Evolutionary conservation across 2,329 filamentous ascomycete species (phyloP).

Genomic region (Tolypocladium endophyticum): DNA sequence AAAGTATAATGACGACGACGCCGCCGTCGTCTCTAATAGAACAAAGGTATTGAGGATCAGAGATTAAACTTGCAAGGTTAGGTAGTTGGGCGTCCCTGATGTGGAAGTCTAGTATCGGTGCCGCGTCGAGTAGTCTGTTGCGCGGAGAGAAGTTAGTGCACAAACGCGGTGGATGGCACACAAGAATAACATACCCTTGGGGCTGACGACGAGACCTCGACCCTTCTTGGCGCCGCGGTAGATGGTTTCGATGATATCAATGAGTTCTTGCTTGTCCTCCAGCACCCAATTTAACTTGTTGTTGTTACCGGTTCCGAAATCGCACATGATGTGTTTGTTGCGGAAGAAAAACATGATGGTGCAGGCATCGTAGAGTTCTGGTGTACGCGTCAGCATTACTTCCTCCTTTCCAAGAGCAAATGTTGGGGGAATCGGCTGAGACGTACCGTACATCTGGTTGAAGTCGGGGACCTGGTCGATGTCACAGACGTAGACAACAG

Average conservation of each 20-base stretch:
- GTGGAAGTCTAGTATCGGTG: conserved; percentile 20
- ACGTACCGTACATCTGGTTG: conserved; percentile 78
- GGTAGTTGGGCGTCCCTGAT: no score
- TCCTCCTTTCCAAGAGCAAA: background rate
- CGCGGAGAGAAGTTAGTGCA: background rate
- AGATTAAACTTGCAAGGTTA: background rate
- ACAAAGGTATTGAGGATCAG: background rate
- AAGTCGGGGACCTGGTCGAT: conserved; percentile 86
- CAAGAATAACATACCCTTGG: conserved; percentile 49
- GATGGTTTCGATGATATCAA: conserved; percentile 97
- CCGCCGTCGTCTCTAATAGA: background rate
- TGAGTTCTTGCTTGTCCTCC: conserved; percentile 96
- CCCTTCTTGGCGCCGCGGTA: conserved; percentile 99
- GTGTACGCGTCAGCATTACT: background rate
- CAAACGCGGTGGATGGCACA: background rate
- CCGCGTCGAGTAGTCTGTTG: conserved; percentile 24
- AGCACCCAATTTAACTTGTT: conserved; percentile 94
- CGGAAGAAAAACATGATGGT: conserved; percentile 96
- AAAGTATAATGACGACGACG: background rate
- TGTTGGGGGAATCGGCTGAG: background rate
- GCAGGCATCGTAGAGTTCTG: conserved; percentile 73
- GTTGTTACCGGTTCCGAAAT: conserved; percentile 97
- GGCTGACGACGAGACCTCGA: conserved; percentile 87
- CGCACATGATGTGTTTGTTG: conserved; percentile 98
- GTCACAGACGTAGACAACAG: conserved; percentile 88